Conservation (phyloP, 257 asterid species). For the Solanum bukasovii region DNA sequence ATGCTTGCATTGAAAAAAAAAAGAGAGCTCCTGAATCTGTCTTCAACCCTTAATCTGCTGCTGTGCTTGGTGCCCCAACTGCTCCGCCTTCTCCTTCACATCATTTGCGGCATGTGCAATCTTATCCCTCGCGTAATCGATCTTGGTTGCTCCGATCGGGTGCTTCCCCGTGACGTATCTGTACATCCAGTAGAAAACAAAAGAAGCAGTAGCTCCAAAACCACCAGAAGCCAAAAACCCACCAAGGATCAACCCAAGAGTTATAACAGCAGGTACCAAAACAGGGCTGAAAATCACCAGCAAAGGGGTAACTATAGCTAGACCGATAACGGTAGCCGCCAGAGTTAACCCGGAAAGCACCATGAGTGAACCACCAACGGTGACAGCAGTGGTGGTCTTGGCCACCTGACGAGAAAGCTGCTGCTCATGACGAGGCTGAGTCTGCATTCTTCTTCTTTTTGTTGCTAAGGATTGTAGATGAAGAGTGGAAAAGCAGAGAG, state of each 20-base stretch:
- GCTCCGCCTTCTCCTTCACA: constrained; percentile 58
- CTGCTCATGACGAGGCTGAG: constrained; percentile 19
- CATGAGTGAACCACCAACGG: constrained; percentile 80
- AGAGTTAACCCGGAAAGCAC: constrained; percentile 73
- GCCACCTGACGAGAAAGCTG: constrained; percentile 65
- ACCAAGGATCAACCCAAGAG: constrained; percentile 41
- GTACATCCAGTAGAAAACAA: constrained; percentile 88
- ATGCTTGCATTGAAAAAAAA: not conserved
- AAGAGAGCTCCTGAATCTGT: not conserved
- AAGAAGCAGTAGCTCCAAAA: constrained; percentile 68
- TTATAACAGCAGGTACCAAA: constrained; percentile 63
- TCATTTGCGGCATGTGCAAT: constrained; percentile 46
- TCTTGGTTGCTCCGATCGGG: constrained; percentile 69
- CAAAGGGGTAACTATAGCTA: constrained; percentile 64
- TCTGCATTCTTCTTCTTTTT: not conserved
- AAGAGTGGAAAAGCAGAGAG: not conserved
- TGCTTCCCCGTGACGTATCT: constrained; percentile 66
- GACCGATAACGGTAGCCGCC: constrained; percentile 72
- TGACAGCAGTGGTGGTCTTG: constrained; percentile 82
- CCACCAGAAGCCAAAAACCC: constrained; percentile 67
- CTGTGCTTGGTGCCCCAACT: constrained; percentile 28
- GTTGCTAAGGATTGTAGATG: not conserved
- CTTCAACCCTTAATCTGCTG: constrained; percentile 18
- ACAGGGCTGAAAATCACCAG: constrained; percentile 85
- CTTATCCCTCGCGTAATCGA: constrained; percentile 53